Conservation (phyloP, 2,329 filamentous ascomycete species). For the Fusarium chaquense region DNA sequence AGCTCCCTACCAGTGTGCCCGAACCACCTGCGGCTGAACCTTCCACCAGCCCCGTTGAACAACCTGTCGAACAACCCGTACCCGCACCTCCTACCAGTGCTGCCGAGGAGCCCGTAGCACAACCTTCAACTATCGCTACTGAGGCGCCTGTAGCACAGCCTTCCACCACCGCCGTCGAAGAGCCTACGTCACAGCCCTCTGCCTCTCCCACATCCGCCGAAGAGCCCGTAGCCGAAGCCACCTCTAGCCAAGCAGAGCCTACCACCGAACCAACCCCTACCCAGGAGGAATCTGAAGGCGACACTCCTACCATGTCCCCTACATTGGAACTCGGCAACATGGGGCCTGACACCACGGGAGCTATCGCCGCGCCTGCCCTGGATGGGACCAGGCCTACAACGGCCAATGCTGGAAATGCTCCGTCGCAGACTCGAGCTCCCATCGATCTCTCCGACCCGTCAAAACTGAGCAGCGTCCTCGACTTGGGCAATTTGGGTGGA, state of each 20-base stretch:
- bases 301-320: constrained; percentile 11
- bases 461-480: constrained; percentile 57
- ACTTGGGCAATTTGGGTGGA: constrained; percentile 57
- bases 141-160: neutral
- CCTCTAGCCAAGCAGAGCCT: constrained; percentile 1
- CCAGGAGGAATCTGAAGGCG: constrained; percentile 11
- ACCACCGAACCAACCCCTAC: constrained; percentile 6
- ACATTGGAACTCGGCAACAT: constrained; percentile 45
- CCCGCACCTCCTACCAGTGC: constrained; percentile 3
- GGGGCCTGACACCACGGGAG: constrained; percentile 28
- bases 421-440: constrained; percentile 27
- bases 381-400: constrained; percentile 29
- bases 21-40: neutral
- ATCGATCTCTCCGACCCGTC: constrained; percentile 57
- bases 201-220: neutral
- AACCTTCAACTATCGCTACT: neutral
- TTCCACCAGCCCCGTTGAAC: neutral
- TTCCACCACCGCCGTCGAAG: constrained; percentile 2
- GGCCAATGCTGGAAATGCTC: constrained; percentile 34
- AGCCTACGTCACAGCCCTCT: neutral
- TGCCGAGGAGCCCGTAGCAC: neutral
- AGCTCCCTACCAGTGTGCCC: neutral
- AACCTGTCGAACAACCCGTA: neutral
- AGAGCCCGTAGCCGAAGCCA: neutral
- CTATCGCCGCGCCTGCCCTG: constrained; percentile 21